Evolutionary conservation across 2,329 filamentous ascomycete species (phyloP).

Genomic region (Cephalotrichum gorgonifer): DNA sequence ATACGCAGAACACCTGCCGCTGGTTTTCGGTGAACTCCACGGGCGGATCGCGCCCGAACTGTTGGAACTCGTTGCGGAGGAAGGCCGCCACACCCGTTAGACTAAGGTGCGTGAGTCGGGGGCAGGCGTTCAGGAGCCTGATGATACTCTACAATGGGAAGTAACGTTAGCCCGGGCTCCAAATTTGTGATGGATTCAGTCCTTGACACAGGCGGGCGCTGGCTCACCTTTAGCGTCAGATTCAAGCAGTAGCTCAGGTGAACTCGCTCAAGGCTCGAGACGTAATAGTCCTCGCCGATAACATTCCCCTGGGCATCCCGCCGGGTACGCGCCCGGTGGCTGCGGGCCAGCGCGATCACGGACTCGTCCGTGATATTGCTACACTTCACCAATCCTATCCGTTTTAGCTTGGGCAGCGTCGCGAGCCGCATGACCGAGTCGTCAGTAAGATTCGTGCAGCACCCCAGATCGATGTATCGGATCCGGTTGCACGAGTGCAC

Average conservation of each 20-base stretch:
- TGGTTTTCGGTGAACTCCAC: slow-evolving; percentile 91
- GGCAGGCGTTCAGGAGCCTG: slow-evolving; percentile 78
- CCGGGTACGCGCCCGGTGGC: slow-evolving; percentile 38
- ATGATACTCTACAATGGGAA: slow-evolving; percentile 63
- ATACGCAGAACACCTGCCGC: slow-evolving; percentile 92
- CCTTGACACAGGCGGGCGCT: no score
- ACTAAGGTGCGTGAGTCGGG: slow-evolving; percentile 84
- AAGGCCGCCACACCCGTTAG: slow-evolving; percentile 91
- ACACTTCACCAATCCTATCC: slow-evolving; percentile 93
- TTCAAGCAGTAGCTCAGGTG: slow-evolving; percentile 92
- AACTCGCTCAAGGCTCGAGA: slow-evolving; percentile 73
- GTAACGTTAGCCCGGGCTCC: slow-evolving; percentile 4
- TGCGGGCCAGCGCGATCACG: slow-evolving; percentile 72
- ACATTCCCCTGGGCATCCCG: slow-evolving; percentile 36
- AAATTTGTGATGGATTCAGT: neutral
- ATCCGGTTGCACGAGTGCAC: slow-evolving; percentile 86
- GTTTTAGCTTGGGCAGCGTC: slow-evolving; percentile 80
- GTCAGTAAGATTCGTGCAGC: slow-evolving; percentile 82
- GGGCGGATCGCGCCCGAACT: slow-evolving; percentile 80
- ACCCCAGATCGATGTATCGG: slow-evolving; percentile 95
- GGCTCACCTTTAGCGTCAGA: slow-evolving; percentile 65
- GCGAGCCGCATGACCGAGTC: slow-evolving; percentile 76
- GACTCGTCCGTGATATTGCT: slow-evolving; percentile 81
- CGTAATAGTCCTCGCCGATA: slow-evolving; percentile 41
- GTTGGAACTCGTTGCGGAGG: slow-evolving; percentile 70